Evolutionary conservation across 768 basidiomycete genomes (phyloP).

Genomic region (Neoboletus magnificus): DNA sequence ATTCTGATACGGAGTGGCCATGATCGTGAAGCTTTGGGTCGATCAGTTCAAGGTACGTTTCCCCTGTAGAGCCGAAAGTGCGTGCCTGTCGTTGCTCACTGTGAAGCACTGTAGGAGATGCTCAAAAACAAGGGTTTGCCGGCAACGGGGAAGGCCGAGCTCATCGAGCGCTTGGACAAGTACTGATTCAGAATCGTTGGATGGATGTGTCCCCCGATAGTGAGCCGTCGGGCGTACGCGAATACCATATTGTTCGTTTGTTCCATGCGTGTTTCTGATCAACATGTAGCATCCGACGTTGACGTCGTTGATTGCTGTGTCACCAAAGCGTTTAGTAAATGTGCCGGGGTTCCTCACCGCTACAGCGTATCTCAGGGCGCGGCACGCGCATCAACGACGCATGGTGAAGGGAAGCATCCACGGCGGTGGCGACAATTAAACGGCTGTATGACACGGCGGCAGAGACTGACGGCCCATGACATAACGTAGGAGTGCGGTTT

Average conservation of each 20-base stretch:
- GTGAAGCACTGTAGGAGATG: conserved; percentile 51
- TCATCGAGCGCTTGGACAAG: conserved; percentile 58
- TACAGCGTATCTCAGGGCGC: too few species aligned
- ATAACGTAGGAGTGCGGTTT: too few species aligned
- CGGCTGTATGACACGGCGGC: too few species aligned
- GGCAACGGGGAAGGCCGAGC: conserved; percentile 67
- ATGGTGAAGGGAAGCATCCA: too few species aligned
- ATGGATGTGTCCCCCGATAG: background rate
- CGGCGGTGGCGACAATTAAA: too few species aligned
- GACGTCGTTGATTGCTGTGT: too few species aligned
- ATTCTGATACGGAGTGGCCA: conserved; percentile 4
- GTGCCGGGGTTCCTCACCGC: too few species aligned
- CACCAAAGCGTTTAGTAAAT: too few species aligned
- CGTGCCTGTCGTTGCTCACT: background rate
- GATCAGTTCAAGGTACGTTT: conserved; percentile 70
- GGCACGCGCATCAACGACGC: too few species aligned
- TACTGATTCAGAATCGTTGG: conserved; percentile 13
- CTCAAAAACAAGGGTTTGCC: conserved; percentile 61
- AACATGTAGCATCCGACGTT: background rate
- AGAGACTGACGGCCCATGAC: too few species aligned
- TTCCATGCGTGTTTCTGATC: conserved; percentile 3
- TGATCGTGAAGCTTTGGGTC: conserved; percentile 55
- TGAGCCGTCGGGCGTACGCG: background rate
- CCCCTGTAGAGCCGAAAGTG: background rate
- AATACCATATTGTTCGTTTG: background rate